Base-by-base conservation (phyloP, 805 yeast genomes). In the Tanozyma kutaoensis region DNA sequence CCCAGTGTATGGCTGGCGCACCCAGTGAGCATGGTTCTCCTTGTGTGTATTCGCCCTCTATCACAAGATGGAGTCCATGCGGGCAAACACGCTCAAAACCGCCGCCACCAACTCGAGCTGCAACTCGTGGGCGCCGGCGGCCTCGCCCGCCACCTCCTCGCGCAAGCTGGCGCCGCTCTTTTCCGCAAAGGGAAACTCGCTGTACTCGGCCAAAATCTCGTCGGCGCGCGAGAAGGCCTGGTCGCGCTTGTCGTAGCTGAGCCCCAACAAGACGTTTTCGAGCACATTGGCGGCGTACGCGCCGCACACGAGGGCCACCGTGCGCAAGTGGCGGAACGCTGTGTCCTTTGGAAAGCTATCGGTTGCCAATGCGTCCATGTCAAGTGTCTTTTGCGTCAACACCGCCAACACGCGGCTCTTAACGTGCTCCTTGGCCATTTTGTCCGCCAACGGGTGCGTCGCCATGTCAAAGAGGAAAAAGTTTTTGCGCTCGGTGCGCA, bases 401-500 rank as follows among this genome's bases (percentile, higher is more conserved):
- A 84, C 48, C 24, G 68, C 65, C 35, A 85, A 58, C 15, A 84
- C 71, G 42, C 96, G 69, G 32, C 72, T 65, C 30, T 75, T 73
- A 30, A 91, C 68, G 29, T 75, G 73, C 39, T 82, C 93, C 54
- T 91, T 91, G 26, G 93, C 75, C 37, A 72, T 59, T 24, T 77
- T 67, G 52, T 91, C 98, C 18, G 86, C 77, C 10, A 91, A 71
- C 6, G 98, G 98, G 53, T 93, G 98, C 7, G 98, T 91, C 17
- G 98, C 95, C 96, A 91, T 91, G 52, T 91, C 98, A 43, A 91
- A 91, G 28, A 91, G 60, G 44, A 91, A 72, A 49, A 91, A 91
- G 57, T 84, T 91, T 50, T 86, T 84, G 52, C 93, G 73, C 54
- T 91, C 98, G 6, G 98, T 91, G 58, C 95, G 76, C 45, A 93